phyloP scores from a whole-genome alignment of 2,329 filamentous ascomycete species.

The Arthrocladium fulminans region DNA sequence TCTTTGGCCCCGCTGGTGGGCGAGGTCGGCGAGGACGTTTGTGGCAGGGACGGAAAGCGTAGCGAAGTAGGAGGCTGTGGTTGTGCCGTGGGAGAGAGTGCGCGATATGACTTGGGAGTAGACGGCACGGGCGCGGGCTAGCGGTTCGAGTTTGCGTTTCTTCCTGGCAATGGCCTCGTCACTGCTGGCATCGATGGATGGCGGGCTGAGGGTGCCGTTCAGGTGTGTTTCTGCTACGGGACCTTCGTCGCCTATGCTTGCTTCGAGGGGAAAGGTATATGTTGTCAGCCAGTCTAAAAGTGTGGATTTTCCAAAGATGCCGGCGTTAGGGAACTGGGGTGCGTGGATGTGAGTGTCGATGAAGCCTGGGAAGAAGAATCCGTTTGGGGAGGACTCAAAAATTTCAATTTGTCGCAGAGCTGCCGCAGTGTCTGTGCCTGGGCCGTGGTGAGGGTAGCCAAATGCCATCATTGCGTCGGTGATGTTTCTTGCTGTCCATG shows the following conservation, averaged over 20 bases:
- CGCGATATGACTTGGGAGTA: conserved; percentile 71
- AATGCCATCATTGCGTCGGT: conserved; percentile 17
- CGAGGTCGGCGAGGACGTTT: conserved; percentile 82
- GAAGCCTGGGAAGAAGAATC: conserved; percentile 34
- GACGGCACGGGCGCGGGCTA: conserved; percentile 56
- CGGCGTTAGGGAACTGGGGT: conserved; percentile 86
- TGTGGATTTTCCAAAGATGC: conserved; percentile 87
- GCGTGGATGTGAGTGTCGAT: conserved; percentile 90
- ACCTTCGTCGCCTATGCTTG: conserved; percentile 49
- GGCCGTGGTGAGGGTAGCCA: too few relatives aligned
- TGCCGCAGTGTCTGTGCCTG: too few relatives aligned
- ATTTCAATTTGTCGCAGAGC: conserved; percentile 10
- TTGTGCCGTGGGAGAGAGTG: conserved; percentile 83
- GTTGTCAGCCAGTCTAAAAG: conserved; percentile 87
- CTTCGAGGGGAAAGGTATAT: conserved; percentile 91
- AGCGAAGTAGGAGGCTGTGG: conserved; percentile 88
- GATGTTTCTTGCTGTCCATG: conserved; percentile 12
- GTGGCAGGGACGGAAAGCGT: conserved; percentile 79
- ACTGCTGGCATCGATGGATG: conserved; percentile 24
- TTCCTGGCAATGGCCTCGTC: conserved; percentile 1
- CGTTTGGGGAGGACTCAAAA: conserved; percentile 8
- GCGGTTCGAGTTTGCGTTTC: conserved; percentile 28
- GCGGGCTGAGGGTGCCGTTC: conserved; percentile 18
- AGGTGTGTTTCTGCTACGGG: conserved; percentile 19
- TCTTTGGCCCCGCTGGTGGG: conserved; percentile 68